These are phyloP conservation scores for Leccinum disarticulatum DNA, from an alignment of 768 basidiomycete genomes.

Conservation along the genomic window DNA sequence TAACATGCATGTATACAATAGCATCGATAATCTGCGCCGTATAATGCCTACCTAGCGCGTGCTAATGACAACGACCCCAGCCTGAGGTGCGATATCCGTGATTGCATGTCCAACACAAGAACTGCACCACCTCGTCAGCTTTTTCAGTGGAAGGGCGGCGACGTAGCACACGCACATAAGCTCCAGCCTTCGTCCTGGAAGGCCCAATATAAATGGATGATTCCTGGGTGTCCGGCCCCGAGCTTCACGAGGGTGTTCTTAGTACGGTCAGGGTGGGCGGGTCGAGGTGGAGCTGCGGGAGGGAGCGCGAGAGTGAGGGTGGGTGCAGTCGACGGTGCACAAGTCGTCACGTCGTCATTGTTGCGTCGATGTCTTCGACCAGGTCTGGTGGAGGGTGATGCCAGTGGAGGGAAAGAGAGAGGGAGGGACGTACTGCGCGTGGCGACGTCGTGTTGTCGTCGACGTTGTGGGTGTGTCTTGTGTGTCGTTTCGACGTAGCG, in stretches of 20 bases:
- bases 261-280: conserved; percentile 4
- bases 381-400: no score
- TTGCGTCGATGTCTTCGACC: no score
- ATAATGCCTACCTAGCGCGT: conserved; percentile 72
- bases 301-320: no score
- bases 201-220: conserved; percentile 78
- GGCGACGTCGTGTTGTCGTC: no score
- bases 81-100: conserved; percentile 57
- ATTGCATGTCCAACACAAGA: conserved; percentile 77
- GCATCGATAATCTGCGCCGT: conserved; percentile 37
- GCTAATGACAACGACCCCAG: conserved; percentile 75
- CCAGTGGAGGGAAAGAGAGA: no score
- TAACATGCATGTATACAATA: conserved; percentile 89
- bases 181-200: conserved; percentile 79
- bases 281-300: no score
- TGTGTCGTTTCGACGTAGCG: no score
- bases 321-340: no score
- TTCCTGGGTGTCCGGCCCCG: conserved; percentile 72
- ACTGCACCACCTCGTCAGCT: conserved; percentile 42
- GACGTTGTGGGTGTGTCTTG: no score
- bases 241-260: conserved; percentile 72
- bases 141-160: neutral
- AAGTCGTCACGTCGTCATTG: no score
- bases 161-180: conserved; percentile 60
- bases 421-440: no score